Base-by-base conservation (phyloP, 148 eudicot genomes). In the Diospyros lotus region DNA sequence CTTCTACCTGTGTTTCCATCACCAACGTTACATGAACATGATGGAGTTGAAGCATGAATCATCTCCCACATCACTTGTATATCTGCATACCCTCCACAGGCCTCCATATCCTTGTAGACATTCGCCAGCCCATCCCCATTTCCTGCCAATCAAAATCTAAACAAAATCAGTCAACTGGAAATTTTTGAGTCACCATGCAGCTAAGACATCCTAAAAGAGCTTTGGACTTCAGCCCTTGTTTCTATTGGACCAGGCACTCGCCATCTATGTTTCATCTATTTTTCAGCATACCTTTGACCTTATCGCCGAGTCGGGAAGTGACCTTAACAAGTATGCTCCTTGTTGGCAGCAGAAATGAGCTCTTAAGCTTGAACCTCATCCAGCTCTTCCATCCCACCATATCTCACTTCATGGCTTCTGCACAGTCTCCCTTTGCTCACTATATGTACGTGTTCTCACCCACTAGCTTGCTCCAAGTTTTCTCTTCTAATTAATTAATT, bases 11-110 rank as follows among this genome's bases (percentile, higher is more conserved):
- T 28, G 38, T 6, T 61, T 7, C 61, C 53, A 3, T 28, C 43
- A 53, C 12, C 51, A 9, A 17, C 2, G 72, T 12, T 40, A 66
- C 63, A 28, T 40, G 50, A 28, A 28, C 28, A 28, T 28, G 28
- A 28, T 28, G 28, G 28, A 28, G 28, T 28, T 7, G 84, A 81
- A 46, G 94, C 81, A 51, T 90, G 89, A 66, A 90, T 79, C 78
- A 88, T 88, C 81, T 85, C 81, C 95, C 95, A 90, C 95, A 90
- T 90, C 17, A 87, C 90, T 64, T 88, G 81, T 66, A 88, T 85
- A 69, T 90, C 95, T 70, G 61, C 76, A 82, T 90, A 90, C 78
- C 82, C 92, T 71, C 45, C 89, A 69, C 90, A 90, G 28, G 80
- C 80, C 71, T 90, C 89, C 85, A 82, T 85, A 72, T 88, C 95